phyloP scores from a whole-genome alignment of 495 filamentous ascomycete genomes.

The Tuber calosporum region DNA sequence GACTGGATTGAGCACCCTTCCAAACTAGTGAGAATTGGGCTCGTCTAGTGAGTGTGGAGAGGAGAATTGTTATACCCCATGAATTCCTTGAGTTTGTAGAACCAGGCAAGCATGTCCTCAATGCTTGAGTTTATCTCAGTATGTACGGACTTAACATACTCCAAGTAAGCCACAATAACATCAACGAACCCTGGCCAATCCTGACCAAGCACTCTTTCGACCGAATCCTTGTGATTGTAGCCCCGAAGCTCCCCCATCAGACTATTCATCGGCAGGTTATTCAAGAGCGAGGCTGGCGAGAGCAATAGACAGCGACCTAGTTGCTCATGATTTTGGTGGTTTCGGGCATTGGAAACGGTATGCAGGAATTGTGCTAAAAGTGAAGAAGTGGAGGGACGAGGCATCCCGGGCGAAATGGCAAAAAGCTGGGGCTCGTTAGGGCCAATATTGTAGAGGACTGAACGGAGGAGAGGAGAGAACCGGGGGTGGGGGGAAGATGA shows the following conservation, averaged over 20 bases:
- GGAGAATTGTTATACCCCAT: slow-evolving; percentile 18
- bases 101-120: slow-evolving; percentile 19
- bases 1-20: slow-evolving; percentile 56
- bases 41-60: not conserved
- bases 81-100: slow-evolving; percentile 18
- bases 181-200: slow-evolving; percentile 37
- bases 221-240: slow-evolving; percentile 15
- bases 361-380: slow-evolving; percentile 23
- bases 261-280: slow-evolving; percentile 28
- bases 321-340: slow-evolving; percentile 18
- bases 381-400: slow-evolving; percentile 13
- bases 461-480: not conserved
- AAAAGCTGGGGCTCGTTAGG: not conserved
- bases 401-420: slow-evolving; percentile 10
- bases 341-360: slow-evolving; percentile 21
- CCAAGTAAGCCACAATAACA: slow-evolving; percentile 32
- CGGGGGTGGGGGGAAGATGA: not conserved
- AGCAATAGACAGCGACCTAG: slow-evolving; percentile 23
- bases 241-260: slow-evolving; percentile 25
- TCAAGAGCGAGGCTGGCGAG: slow-evolving; percentile 20
- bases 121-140: slow-evolving; percentile 18
- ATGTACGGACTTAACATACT: slow-evolving; percentile 22
- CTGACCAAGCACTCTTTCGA: slow-evolving; percentile 22
- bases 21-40: not conserved
- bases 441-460: not conserved